Percentiles rank a stretch among this genome's conserved stretches.
These are phyloP conservation scores for Malassezia vespertilionis DNA, from an alignment of 1,284 basidiomycete genomes.

Conservation along the genomic window DNA sequence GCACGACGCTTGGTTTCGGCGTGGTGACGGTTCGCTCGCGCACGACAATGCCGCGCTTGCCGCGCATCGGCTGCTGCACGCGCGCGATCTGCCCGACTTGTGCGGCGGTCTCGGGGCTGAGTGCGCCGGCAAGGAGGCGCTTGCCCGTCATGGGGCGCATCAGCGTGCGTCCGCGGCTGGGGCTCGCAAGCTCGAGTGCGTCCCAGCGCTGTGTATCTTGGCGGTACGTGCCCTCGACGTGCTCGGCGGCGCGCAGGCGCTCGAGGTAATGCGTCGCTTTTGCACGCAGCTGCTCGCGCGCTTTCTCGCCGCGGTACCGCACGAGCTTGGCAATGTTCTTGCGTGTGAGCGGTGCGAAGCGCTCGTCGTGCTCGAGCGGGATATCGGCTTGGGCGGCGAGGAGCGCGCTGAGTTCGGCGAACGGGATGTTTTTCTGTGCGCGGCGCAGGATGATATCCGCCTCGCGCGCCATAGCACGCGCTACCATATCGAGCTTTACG, in stretches of 20 bases:
- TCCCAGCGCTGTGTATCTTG: constrained; percentile 20
- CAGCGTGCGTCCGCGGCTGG: constrained; percentile 22
- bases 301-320: constrained; percentile 31
- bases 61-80: constrained; percentile 6
- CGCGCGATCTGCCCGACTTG: constrained; percentile 6
- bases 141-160: constrained; percentile 25
- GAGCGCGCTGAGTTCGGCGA: constrained; percentile 3
- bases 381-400: constrained; percentile 14
- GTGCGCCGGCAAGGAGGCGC: constrained; percentile 23
- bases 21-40: constrained; percentile 14
- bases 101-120: constrained; percentile 5
- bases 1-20: constrained; percentile 33
- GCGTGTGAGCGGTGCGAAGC: constrained; percentile 33
- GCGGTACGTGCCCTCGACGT: constrained; percentile 23
- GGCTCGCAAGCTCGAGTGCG: constrained; percentile 13
- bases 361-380: constrained; percentile 28
- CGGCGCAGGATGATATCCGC: constrained; percentile 20
- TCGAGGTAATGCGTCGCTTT: constrained; percentile 29
- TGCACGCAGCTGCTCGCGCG: constrained; percentile 22
- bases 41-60: constrained; percentile 1
- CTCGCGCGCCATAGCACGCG: constrained; percentile 36
- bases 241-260: constrained; percentile 29
- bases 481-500: constrained; percentile 53
- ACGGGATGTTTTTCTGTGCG: constrained; percentile 22
- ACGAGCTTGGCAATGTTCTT: constrained; percentile 34